Evolutionary conservation across 2,329 filamentous ascomycete genomes (phyloP).

Genomic region (Blumeria graminis): DNA sequence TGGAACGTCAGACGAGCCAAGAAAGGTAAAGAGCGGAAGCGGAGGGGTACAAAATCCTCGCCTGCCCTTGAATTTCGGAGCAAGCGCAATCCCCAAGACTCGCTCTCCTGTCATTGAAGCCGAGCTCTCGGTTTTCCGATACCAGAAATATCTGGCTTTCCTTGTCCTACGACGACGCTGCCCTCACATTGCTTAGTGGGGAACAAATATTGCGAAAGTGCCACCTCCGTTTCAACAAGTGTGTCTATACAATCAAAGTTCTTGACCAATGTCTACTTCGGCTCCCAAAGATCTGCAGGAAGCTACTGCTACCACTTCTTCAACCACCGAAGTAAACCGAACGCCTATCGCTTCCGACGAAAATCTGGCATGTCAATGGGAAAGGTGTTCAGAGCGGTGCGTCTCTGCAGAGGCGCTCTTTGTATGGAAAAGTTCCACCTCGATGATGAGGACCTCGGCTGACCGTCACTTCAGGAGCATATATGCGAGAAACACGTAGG

Average conservation of each 20-base stretch:
- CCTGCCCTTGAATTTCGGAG: background rate
- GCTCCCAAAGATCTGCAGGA: slow-evolving; percentile 6
- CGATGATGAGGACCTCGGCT: background rate
- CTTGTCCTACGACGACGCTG: background rate
- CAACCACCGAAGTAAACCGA: slow-evolving; percentile 5
- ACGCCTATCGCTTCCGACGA: slow-evolving; percentile 10
- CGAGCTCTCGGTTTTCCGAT: background rate
- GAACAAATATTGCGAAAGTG: background rate
- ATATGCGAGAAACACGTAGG: slow-evolving; percentile 97
- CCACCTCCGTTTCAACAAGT: background rate
- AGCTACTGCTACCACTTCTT: slow-evolving; percentile 6
- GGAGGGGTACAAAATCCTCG: slow-evolving; percentile 2
- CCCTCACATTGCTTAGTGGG: background rate
- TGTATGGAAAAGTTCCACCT: slow-evolving; percentile 10
- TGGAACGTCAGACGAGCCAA: slow-evolving; percentile 1
- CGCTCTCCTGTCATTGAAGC: background rate
- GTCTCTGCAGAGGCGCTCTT: slow-evolving; percentile 18
- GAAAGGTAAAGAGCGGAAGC: background rate
- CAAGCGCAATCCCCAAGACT: background rate
- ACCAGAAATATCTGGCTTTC: background rate
- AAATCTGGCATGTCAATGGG: slow-evolving; percentile 19
- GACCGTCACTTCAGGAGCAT: slow-evolving; percentile 42
- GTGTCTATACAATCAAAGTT: background rate
- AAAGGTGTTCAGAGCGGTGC: slow-evolving; percentile 18
- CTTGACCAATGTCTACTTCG: slow-evolving; percentile 6